A percentile compares a stretch with the other conserved stretches of the same genome.
phyloP scores from a whole-genome alignment of 441 rosid genomes.

The Adansonia madagascariensis region DNA sequence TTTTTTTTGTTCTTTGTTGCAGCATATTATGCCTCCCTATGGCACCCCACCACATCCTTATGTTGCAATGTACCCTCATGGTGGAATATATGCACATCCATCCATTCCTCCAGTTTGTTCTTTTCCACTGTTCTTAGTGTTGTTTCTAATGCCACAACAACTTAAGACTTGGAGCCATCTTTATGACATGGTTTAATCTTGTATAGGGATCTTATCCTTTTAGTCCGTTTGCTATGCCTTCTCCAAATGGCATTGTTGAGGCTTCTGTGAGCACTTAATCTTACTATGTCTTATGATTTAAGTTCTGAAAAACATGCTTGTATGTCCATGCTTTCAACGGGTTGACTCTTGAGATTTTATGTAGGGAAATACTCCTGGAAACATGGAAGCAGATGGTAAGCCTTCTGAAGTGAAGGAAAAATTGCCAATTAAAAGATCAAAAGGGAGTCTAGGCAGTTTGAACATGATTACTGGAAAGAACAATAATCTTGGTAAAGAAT shows the following conservation, averaged over 20 bases:
- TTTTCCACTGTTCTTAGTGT: background rate
- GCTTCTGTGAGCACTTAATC: conserved; percentile 59
- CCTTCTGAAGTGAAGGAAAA: conserved; percentile 85
- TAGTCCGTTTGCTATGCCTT: conserved; percentile 90
- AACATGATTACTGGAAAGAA: conserved; percentile 85
- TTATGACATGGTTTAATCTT: conserved; percentile 29
- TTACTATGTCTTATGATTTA: conserved; percentile 20
- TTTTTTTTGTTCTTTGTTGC: conserved; percentile 34
- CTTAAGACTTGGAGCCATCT: conserved; percentile 20
- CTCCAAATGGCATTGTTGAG: conserved; percentile 87
- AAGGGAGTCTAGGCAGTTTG: conserved; percentile 96
- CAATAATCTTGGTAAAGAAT: conserved; percentile 62
- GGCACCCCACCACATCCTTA: conserved; percentile 93
- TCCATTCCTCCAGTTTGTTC: conserved; percentile 62
- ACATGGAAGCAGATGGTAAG: conserved; percentile 67
- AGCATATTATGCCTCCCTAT: conserved; percentile 96
- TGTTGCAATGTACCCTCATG: conserved; percentile 96
- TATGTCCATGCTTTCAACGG: conserved; percentile 7
- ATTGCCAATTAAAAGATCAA: conserved; percentile 92
- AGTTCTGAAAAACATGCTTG: background rate
- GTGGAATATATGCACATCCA: conserved; percentile 92
- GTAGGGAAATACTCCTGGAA: conserved; percentile 78
- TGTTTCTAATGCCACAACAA: conserved; percentile 13
- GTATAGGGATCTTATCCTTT: conserved; percentile 90
- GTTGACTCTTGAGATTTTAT: conserved; percentile 32